phyloP scores from a whole-genome alignment of 495 filamentous ascomycete genomes.

The Podospora pseudopauciseta region DNA sequence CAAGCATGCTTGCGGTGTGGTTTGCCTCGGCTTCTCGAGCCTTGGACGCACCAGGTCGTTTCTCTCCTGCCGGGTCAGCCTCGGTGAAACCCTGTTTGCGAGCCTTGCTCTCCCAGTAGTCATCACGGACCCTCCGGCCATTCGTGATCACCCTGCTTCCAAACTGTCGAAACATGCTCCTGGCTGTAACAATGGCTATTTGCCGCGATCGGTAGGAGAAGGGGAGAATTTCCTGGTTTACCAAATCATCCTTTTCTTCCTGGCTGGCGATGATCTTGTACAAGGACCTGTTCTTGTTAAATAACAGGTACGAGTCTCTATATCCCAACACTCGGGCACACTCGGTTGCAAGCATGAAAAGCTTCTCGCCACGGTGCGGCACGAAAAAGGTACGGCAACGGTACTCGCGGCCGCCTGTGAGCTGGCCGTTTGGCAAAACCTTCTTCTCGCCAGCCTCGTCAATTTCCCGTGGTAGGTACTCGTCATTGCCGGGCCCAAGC shows the following conservation, averaged over 20 bases:
- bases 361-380: constrained; percentile 81
- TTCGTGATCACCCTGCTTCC: constrained; percentile 90
- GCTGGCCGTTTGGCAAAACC: constrained; percentile 76
- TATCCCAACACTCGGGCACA: constrained; percentile 94
- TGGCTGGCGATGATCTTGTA: constrained; percentile 98
- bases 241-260: constrained; percentile 92
- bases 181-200: constrained; percentile 97
- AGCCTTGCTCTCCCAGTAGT: constrained; percentile 98
- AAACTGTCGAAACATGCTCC: constrained; percentile 99
- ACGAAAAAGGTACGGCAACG: constrained; percentile 91
- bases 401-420: constrained; percentile 80
- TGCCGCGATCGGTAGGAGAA: constrained; percentile 98
- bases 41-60: constrained; percentile 88
- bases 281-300: constrained; percentile 97
- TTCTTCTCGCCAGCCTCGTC: constrained; percentile 94
- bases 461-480: constrained; percentile 91
- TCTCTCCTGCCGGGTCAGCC: constrained; percentile 93
- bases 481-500: constrained; percentile 84
- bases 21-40: constrained; percentile 69
- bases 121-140: constrained; percentile 87
- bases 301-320: constrained; percentile 93
- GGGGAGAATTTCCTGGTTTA: constrained; percentile 88
- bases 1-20: constrained; percentile 44
- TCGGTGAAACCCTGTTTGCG: constrained; percentile 98
- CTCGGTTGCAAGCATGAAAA: constrained; percentile 98